Conservation (phyloP, 2,329 filamentous ascomycete species). For the Neophaeococcomyces mojaviensis region DNA sequence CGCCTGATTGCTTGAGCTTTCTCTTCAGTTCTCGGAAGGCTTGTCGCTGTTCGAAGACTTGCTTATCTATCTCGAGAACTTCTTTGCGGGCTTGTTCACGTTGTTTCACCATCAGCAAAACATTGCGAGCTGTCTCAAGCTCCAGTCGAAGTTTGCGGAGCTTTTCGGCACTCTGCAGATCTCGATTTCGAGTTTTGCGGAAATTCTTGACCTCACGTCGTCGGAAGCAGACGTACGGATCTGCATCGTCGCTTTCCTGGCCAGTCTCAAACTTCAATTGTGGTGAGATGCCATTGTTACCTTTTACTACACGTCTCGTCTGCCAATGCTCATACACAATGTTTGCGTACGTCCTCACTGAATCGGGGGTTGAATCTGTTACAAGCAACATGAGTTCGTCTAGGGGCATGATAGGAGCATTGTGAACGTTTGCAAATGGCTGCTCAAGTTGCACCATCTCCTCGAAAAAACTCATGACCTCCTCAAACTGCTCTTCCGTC, state of each 20-base stretch:
- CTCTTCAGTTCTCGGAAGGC: constrained; percentile 83
- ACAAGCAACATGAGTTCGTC: constrained; percentile 67
- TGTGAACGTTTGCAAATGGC: constrained; percentile 84
- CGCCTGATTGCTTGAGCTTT: constrained; percentile 78
- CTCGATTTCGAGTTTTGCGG: constrained; percentile 86
- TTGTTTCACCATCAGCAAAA: constrained; percentile 69
- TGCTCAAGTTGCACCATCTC: constrained; percentile 74
- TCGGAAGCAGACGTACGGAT: constrained; percentile 97
- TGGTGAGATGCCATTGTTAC: constrained; percentile 67
- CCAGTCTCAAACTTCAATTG: constrained; percentile 78
- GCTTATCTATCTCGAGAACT: constrained; percentile 63
- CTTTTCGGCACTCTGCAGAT: constrained; percentile 91
- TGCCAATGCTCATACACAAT: constrained; percentile 89
- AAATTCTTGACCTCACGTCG: constrained; percentile 89
- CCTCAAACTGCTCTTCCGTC: constrained; percentile 86
- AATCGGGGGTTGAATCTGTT: constrained; percentile 49
- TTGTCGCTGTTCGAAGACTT: constrained; percentile 74
- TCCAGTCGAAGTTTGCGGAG: constrained; percentile 85
- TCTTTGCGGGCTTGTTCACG: constrained; percentile 76
- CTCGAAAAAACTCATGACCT: constrained; percentile 91
- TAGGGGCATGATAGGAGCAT: constrained; percentile 67
- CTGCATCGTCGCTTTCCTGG: constrained; percentile 86
- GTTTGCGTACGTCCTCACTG: constrained; percentile 57
- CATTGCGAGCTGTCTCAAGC: constrained; percentile 76
- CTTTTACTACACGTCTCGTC: constrained; percentile 55